Conservation (phyloP, 495 filamentous ascomycete genomes). For the Penicillium desertorum region DNA sequence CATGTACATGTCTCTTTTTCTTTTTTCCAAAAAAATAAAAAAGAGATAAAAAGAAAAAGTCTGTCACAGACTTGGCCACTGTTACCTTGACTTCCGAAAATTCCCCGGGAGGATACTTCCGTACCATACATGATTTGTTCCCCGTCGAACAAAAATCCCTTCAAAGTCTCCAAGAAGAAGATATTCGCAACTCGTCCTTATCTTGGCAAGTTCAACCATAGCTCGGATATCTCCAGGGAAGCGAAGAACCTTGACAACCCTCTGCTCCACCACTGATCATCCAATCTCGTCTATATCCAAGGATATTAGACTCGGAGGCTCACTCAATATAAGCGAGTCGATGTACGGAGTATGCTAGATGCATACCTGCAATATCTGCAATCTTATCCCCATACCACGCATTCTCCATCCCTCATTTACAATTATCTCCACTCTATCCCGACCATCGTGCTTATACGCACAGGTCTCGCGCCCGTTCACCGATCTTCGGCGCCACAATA, state of each 20-base stretch:
- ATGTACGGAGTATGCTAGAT: not conserved
- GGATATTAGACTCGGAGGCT: not conserved
- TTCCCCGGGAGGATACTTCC: conserved; percentile 8
- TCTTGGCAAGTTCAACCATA: not conserved
- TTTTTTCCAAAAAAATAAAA: not conserved
- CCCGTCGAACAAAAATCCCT: not conserved
- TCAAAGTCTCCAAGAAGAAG: not conserved
- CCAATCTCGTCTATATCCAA: not conserved
- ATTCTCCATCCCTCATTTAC: not conserved
- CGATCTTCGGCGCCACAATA: not conserved
- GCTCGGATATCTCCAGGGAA: not conserved
- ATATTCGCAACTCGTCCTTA: too few species aligned
- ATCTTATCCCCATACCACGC: not conserved
- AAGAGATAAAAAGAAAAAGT: not conserved
- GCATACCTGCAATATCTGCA: not conserved
- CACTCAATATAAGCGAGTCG: not conserved
- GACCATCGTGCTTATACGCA: not conserved
- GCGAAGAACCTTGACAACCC: not conserved
- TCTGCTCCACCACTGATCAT: not conserved
- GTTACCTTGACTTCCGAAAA: conserved; percentile 1
- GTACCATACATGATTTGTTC: conserved; percentile 5
- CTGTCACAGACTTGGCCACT: not conserved
- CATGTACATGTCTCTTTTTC: not conserved
- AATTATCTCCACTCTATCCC: not conserved
- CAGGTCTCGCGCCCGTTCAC: not conserved